Base-by-base conservation (phyloP, 2,329 filamentous ascomycete species). In the Neofusicoccum kwambonambiense region DNA sequence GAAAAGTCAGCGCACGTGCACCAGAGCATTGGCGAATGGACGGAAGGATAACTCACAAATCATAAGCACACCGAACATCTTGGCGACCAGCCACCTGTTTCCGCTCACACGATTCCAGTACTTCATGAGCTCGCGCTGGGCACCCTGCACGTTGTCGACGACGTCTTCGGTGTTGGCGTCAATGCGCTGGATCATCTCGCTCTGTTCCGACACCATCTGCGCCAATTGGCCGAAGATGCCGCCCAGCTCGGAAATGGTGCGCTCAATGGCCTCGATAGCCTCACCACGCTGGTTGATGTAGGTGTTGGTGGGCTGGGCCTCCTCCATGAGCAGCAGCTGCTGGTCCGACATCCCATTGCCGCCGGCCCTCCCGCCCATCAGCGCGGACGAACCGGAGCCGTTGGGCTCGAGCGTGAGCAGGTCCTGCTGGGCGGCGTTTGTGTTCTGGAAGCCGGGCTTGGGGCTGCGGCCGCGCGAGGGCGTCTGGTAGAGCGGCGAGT, bases 91-190 rank as follows among this genome's bases (percentile, higher is more conserved):
- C 95, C 94, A 98, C 69, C 95, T 86, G 81, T 99, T 99, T 68
- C 93, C 92, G 64, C 92, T 95, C 34, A 98, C 93, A 45, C 93
- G 86, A 34, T 88, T 90, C 94, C 95, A 99, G 79, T 98, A 99
- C 78, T 97, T 97, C 80, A 99, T 87, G 73, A 99, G 77, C 79
- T 99, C 94, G 68, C 93, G 86, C 76, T 99, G 95, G 5, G 95
- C 95, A 17, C 95, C 95, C 74, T 97, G 88, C n/a, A 99, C 94
- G 72, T 99, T 99, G 74, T 98, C 94, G 63, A 99, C 94, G 5
- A 99, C 92, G 71, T 97, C 93, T 74, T 99, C 95, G 1, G 94
- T 97, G 77, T 98, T 97, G 69, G 94, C 94, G 73, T 98, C 94
- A 74, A 97, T 97, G 57, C 94, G 86, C 79, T 98, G 92, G 69